Conservation (phyloP, 78 protist genomes). For the Dictyostelium firmibasis region DNA sequence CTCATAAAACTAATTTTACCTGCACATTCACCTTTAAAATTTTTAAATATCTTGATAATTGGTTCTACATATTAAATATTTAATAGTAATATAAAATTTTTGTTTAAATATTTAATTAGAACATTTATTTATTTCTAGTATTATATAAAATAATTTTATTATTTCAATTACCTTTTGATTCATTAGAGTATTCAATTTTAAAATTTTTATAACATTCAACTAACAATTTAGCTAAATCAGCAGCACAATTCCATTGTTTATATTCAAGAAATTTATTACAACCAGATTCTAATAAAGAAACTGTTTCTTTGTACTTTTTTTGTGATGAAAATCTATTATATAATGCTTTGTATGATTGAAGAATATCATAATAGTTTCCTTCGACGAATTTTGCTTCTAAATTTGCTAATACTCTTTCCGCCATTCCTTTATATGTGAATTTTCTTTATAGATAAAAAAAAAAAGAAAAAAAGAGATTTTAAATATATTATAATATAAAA, state of each 20-base stretch:
- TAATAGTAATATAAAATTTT: too few species aligned
- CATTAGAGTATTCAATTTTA: constrained; percentile 14
- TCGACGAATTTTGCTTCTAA: constrained; percentile 46
- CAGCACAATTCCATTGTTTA: constrained; percentile 70
- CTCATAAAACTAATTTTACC: constrained; percentile 68
- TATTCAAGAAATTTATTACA: constrained; percentile 32
- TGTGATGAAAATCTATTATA: constrained; percentile 62
- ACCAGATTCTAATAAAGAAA: constrained; percentile 40
- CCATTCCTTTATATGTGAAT: constrained; percentile 1
- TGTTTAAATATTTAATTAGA: too few species aligned
- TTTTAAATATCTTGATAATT: constrained; percentile 38
- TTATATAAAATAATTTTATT: not conserved
- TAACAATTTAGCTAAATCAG: constrained; percentile 41
- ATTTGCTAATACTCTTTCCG: constrained; percentile 40
- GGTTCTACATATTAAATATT: not conserved
- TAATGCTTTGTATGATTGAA: constrained; percentile 69
- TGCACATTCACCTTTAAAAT: constrained; percentile 14
- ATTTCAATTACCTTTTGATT: constrained; percentile 55
- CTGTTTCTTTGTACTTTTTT: constrained; percentile 47
- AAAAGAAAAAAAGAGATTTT: too few species aligned
- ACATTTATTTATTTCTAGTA: too few species aligned
- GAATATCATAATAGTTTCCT: constrained; percentile 75
- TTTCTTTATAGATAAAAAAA: not conserved
- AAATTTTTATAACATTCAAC: constrained; percentile 47
- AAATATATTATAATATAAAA: not conserved